Percentiles rank a stretch among this genome's conserved stretches.
Evolutionary conservation across 768 basidiomycete species (phyloP).

Genomic region (Calocybe indica): DNA sequence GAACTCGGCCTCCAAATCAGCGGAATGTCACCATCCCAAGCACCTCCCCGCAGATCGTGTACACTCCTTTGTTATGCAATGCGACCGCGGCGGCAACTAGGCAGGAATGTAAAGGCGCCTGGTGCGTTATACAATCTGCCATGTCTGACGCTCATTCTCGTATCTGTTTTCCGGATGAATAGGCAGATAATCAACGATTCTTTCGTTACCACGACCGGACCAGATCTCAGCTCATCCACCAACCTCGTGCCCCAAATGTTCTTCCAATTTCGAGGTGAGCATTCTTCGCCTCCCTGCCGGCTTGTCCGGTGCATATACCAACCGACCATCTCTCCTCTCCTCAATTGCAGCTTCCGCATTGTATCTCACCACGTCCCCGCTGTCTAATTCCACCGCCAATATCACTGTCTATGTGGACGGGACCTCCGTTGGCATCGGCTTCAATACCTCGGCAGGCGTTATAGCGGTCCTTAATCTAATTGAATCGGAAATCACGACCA

Average conservation of each 20-base stretch:
- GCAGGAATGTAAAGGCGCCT: constrained; percentile 32
- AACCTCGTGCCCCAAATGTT: constrained; percentile 53
- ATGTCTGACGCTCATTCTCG: too few relatives aligned
- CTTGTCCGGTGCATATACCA: background rate
- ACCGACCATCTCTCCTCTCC: background rate
- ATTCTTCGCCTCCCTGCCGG: background rate
- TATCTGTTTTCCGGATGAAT: background rate
- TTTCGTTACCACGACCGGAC: constrained; percentile 36
- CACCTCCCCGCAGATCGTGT: constrained; percentile 34
- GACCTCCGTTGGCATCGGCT: constrained; percentile 21
- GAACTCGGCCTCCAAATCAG: constrained; percentile 9
- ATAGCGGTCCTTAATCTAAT: constrained; percentile 33
- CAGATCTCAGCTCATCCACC: constrained; percentile 26
- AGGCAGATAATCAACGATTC: constrained; percentile 12
- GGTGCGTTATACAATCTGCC: constrained; percentile 21
- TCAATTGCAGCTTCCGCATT: constrained; percentile 41
- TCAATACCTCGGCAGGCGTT: constrained; percentile 36
- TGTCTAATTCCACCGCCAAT: constrained; percentile 48
- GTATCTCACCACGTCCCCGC: constrained; percentile 34
- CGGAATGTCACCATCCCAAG: constrained; percentile 33
- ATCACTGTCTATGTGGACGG: constrained; percentile 40
- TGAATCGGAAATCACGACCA: constrained; percentile 31
- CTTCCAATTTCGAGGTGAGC: constrained; percentile 46
- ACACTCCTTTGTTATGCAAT: constrained; percentile 43
- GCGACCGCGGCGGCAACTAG: constrained; percentile 17